Evolutionary conservation across 78 protist genomes (phyloP), one percentile per base, ranked within the genome.

Genomic region (Planoprotostelium fungivorum): DNA sequence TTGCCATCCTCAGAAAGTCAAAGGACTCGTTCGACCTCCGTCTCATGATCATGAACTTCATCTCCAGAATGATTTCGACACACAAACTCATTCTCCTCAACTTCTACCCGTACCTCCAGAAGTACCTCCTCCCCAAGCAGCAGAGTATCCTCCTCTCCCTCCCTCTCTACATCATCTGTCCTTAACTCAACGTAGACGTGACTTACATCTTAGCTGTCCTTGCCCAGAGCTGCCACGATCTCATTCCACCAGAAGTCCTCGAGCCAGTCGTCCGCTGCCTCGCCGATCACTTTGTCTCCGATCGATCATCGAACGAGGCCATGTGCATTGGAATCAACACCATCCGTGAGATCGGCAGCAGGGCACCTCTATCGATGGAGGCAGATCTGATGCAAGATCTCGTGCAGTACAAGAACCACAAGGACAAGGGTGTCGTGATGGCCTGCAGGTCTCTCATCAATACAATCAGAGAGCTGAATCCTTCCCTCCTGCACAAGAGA

Each of bases 261-360:
- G 95, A 96, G 88, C 96, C 97, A 9, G 36, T 98, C n/a, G 31
- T 98, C 37, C 31, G 31, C 73, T 29, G 94, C 16, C 87, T 97
- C 31, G 97, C 94, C 5, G 87, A 94, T 88, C 88, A 97, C 37
- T 98, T 98, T 85, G 98, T 97, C 5, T 90, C 89, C 88, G 98
- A 97, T 84, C 89, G 95, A 29, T 87, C 94, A 84, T 39, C 93
- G 28, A 86, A 92, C n/a, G 99, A 96, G 84, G 94, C 90, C 29
- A 94, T 98, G 73, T 91, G 97, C 10, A 91, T 97, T 9, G 99
- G 99, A 35, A 34, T 98, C 34, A 98, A 97, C 90, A 89, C 98
- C 25, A 88, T 97, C 35, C 92, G 99, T 34, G 97, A 87, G 63
- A 91, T 98, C 83, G 90, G 94, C 37, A 63, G 34, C 36, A 94